phyloP scores from a whole-genome alignment of 2,329 filamentous ascomycete genomes.

The Colletotrichum lindemuthianum region DNA sequence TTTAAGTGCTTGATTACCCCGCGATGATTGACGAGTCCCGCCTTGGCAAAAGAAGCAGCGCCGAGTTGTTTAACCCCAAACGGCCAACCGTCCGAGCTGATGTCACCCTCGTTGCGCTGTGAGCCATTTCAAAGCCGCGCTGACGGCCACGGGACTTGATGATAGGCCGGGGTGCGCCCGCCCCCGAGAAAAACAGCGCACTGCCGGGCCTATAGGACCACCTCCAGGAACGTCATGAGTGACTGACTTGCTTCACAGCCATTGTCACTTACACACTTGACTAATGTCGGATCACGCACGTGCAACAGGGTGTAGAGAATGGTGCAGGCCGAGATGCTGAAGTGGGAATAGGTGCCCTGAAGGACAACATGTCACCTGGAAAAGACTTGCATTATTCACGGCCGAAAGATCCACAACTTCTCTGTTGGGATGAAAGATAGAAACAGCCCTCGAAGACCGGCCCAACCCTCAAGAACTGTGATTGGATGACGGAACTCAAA shows the following conservation, averaged over 20 bases:
- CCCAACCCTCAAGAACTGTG: background rate
- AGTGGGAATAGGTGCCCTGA: conserved; percentile 25
- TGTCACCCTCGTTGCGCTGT: conserved; percentile 10
- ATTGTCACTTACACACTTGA: conserved; percentile 3
- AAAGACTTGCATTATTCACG: conserved; percentile 18
- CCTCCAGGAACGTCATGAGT: background rate
- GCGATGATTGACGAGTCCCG: conserved; percentile 18
- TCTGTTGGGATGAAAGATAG: background rate
- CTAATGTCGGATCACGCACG: background rate
- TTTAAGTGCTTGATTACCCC: conserved; percentile 20
- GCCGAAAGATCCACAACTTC: conserved; percentile 10
- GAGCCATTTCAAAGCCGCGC: background rate
- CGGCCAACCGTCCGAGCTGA: conserved; percentile 14
- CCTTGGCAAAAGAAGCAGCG: background rate
- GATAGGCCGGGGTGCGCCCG: conserved; percentile 7
- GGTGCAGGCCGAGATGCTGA: conserved; percentile 28
- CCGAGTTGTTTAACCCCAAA: conserved; percentile 23
- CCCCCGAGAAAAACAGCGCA: conserved; percentile 11
- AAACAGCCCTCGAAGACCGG: background rate
- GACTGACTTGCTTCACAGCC: conserved; percentile 1
- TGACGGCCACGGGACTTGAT: conserved; percentile 11
- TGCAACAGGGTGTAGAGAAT: background rate
- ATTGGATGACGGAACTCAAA: conserved; percentile 12
- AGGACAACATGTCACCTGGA: background rate
- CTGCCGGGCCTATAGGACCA: conserved; percentile 31